phyloP scores from a whole-genome alignment of 352 stramenopile species.

The Pythium guiyangense region DNA sequence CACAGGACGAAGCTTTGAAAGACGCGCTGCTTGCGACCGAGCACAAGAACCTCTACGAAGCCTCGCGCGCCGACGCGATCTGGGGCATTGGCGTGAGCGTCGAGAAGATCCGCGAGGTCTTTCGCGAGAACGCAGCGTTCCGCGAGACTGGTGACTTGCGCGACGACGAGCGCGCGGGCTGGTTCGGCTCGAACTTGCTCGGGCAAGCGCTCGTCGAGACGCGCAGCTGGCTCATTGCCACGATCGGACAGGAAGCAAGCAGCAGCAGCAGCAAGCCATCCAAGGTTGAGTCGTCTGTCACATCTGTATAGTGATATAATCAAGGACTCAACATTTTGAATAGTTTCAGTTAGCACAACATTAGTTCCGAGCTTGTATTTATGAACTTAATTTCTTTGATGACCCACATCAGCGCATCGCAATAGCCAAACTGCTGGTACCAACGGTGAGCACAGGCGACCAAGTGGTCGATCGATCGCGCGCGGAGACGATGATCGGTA shows the following conservation, averaged over 20 bases:
- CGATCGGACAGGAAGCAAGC: slow-evolving; percentile 1
- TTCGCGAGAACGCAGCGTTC: slow-evolving; percentile 31
- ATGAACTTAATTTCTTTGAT: too few species aligned
- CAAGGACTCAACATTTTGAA: too few species aligned
- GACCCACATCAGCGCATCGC: too few species aligned
- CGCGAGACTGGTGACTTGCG: slow-evolving; percentile 31
- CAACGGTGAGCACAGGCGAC: too few species aligned
- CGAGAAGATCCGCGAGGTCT: slow-evolving; percentile 26
- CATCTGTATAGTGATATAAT: too few species aligned
- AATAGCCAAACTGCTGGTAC: too few species aligned
- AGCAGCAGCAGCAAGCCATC: too few species aligned
- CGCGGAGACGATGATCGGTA: not conserved
- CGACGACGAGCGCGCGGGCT: slow-evolving; percentile 20
- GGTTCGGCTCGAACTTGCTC: slow-evolving; percentile 52
- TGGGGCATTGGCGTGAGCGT: slow-evolving; percentile 62
- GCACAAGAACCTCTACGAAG: slow-evolving; percentile 51
- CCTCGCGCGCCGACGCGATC: slow-evolving; percentile 37
- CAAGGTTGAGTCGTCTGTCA: too few species aligned
- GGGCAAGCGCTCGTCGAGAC: slow-evolving; percentile 52
- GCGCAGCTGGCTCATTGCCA: slow-evolving; percentile 31
- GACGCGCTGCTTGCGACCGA: slow-evolving; percentile 35
- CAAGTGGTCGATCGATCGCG: too few species aligned
- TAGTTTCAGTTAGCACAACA: too few species aligned
- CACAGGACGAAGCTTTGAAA: slow-evolving; percentile 22
- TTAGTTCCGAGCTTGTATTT: too few species aligned